These are phyloP conservation scores for Thymus mandschuricus DNA, from an alignment of 257 asterid species.

Conservation along the genomic window DNA sequence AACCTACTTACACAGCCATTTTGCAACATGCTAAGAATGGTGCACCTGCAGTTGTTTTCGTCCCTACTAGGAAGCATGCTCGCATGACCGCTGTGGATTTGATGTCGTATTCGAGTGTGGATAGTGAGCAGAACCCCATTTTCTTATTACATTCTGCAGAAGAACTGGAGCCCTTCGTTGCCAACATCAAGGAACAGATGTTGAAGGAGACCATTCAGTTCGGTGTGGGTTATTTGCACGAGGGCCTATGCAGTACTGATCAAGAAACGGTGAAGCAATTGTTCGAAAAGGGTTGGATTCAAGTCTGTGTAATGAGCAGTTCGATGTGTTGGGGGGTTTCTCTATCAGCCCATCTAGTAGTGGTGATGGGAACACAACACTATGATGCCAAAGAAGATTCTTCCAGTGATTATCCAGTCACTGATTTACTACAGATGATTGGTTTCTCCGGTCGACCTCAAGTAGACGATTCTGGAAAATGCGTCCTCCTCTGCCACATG, in stretches of 20 bases:
- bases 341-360: conserved; percentile 60
- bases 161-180: conserved; percentile 47
- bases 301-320: conserved; percentile 59
- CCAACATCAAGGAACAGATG: conserved; percentile 47
- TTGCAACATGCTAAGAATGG: conserved; percentile 59
- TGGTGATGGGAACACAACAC: conserved; percentile 65
- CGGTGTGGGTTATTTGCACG: conserved; percentile 65
- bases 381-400: conserved; percentile 64
- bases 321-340: conserved; percentile 69
- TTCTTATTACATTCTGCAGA: conserved; percentile 43
- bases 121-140: conserved; percentile 43
- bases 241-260: conserved; percentile 54
- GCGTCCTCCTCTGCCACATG: conserved; percentile 61
- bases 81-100: conserved; percentile 59
- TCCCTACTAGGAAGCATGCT: conserved; percentile 63
- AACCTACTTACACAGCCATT: conserved; percentile 59
- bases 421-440: conserved; percentile 66
- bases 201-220: conserved; percentile 49
- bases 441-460: conserved; percentile 59
- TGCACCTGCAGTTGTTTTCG: conserved; percentile 55
- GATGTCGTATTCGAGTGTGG: conserved; percentile 57
- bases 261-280: conserved; percentile 61
- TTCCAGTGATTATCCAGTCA: conserved; percentile 56
- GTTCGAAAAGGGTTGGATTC: conserved; percentile 54
- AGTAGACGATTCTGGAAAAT: conserved; percentile 59